Evolutionary conservation across 2,329 filamentous ascomycete genomes (phyloP).

Genomic region (Fusarium liriodendri): DNA sequence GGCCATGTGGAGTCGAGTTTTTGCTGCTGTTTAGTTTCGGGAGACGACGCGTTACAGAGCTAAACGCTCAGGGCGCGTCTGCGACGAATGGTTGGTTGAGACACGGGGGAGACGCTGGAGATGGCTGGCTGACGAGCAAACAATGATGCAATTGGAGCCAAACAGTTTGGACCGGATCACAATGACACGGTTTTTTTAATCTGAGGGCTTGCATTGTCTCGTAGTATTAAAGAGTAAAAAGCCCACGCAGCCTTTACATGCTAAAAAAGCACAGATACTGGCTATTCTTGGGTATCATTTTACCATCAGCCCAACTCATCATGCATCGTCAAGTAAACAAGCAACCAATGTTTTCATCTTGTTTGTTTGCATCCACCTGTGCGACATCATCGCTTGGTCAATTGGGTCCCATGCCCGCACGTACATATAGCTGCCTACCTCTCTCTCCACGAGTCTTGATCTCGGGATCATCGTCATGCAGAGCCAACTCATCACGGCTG

Average conservation of each 20-base stretch:
- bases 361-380: conserved; percentile 15
- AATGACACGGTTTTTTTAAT: neutral
- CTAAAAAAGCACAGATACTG: neutral
- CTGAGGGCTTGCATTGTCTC: neutral
- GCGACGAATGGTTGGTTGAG: conserved; percentile 20
- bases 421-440: neutral
- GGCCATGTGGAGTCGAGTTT: conserved; percentile 5
- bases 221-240: too few relatives aligned
- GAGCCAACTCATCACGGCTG: conserved; percentile 8
- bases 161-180: neutral
- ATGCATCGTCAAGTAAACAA: conserved; percentile 37
- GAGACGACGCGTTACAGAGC: conserved; percentile 28
- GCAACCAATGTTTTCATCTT: conserved; percentile 25
- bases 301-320: conserved; percentile 28
- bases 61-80: conserved; percentile 19
- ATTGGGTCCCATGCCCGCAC: neutral
- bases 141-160: conserved; percentile 12
- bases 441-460: neutral
- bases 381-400: neutral
- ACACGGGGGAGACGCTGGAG: neutral
- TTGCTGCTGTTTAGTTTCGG: conserved; percentile 27
- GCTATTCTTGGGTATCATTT: conserved; percentile 3
- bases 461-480: conserved; percentile 6
- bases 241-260: neutral
- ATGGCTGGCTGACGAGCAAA: conserved; percentile 25